Percentiles rank a stretch among this genome's conserved stretches.
Conservation (phyloP, 805 yeast genomes). For the Sungouiozyma intestinalis region DNA sequence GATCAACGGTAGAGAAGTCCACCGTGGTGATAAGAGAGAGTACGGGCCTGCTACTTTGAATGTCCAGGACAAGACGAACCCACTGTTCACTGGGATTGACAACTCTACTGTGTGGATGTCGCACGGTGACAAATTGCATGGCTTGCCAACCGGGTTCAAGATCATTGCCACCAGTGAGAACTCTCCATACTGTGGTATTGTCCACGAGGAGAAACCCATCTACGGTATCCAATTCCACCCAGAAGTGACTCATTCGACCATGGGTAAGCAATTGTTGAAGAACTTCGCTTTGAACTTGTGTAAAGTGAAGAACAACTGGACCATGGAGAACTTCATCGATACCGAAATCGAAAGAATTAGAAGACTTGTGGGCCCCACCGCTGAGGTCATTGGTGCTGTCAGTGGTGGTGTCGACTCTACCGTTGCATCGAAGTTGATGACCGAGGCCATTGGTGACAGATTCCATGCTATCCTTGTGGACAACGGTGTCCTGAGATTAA, state of each 20-base stretch:
- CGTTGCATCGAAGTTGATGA: conserved; percentile 96
- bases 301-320: conserved; percentile 83
- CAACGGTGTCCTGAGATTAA: conserved; percentile 92
- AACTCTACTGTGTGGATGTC: conserved; percentile 99
- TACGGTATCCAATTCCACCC: conserved; percentile 99
- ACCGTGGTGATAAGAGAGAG: conserved; percentile 94
- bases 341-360: conserved; percentile 92
- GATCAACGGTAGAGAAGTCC: conserved; percentile 86
- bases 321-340: conserved; percentile 95
- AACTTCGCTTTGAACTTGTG: conserved; percentile 93
- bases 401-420: conserved; percentile 99
- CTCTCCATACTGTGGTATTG: conserved; percentile 93
- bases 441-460: conserved; percentile 96
- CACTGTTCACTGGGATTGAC: conserved; percentile 79
- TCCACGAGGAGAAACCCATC: conserved; percentile 60
- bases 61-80: conserved; percentile 56
- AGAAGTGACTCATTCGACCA: conserved; percentile 91
- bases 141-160: conserved; percentile 81
- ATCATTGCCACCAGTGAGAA: conserved; percentile 85
- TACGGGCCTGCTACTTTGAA: conserved; percentile 91
- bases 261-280: conserved; percentile 77
- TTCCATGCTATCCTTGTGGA: conserved; percentile 98
- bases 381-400: conserved; percentile 98
- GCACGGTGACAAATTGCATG: conserved; percentile 91
- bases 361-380: conserved; percentile 88